These are phyloP conservation scores for Sclerotinia subarctica DNA, from an alignment of 2,329 filamentous ascomycete species.

Conservation along the genomic window DNA sequence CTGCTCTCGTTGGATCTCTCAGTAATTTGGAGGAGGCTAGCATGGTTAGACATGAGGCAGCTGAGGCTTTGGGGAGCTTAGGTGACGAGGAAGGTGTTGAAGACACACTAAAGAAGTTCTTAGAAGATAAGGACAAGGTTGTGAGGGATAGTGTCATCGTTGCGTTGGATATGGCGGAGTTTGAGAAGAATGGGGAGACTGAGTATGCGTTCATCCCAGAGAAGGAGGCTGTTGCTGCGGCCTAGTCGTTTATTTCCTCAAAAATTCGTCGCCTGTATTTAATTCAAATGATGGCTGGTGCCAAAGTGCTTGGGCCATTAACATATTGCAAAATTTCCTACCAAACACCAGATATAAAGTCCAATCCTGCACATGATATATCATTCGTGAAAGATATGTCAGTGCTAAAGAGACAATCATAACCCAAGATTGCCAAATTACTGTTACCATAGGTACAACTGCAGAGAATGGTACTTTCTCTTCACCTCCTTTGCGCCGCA, in stretches of 20 bases:
- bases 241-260: slow-evolving; percentile 17
- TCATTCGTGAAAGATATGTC: slow-evolving; percentile 17
- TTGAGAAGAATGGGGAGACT: slow-evolving; percentile 80
- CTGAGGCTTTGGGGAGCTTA: slow-evolving; percentile 89
- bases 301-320: slow-evolving; percentile 38
- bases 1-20: slow-evolving; percentile 75
- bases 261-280: not conserved
- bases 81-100: slow-evolving; percentile 94
- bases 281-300: slow-evolving; percentile 27
- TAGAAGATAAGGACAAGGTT: slow-evolving; percentile 87
- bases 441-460: slow-evolving; percentile 82
- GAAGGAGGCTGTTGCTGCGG: slow-evolving; percentile 33
- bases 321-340: slow-evolving; percentile 26
- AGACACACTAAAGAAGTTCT: slow-evolving; percentile 74
- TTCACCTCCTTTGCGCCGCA: slow-evolving; percentile 81
- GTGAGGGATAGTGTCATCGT: slow-evolving; percentile 94
- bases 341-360: not conserved
- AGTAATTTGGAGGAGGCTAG: slow-evolving; percentile 78
- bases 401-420: slow-evolving; percentile 14
- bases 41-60: slow-evolving; percentile 97
- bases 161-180: slow-evolving; percentile 96
- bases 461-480: slow-evolving; percentile 90
- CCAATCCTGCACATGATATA: slow-evolving; percentile 3
- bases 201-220: slow-evolving; percentile 92
- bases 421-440: slow-evolving; percentile 44